A percentile compares a stretch with the other conserved stretches of the same genome.
Conservation (phyloP, 805 yeast genomes). For the Crinitomyces ghanaensis region DNA sequence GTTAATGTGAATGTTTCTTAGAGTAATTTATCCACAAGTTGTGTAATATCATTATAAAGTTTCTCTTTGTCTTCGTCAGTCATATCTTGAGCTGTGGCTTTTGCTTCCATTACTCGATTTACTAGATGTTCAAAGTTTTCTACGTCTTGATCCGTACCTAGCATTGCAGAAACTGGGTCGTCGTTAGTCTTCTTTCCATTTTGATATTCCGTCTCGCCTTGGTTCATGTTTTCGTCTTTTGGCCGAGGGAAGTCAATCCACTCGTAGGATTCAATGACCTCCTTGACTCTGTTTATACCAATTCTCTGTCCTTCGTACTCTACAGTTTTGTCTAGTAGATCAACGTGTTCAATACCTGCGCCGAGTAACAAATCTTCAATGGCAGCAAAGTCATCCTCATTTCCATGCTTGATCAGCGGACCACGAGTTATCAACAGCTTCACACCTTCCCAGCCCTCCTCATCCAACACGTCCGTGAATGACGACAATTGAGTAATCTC, state of each 20-base stretch:
- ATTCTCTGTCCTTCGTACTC: constrained; percentile 13
- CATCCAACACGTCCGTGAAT: constrained; percentile 11
- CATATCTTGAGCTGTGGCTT: not conserved
- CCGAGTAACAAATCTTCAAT: constrained; percentile 15
- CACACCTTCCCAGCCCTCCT: constrained; percentile 21
- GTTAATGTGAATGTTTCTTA: not conserved
- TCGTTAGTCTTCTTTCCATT: not conserved
- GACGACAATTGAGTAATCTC: constrained; percentile 13
- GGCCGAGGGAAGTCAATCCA: constrained; percentile 7
- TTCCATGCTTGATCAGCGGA: constrained; percentile 17
- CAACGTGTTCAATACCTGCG: constrained; percentile 20
- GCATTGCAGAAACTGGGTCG: not conserved
- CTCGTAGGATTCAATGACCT: constrained; percentile 19
- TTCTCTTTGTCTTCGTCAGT: not conserved
- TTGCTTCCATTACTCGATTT: not conserved
- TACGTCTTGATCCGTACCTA: not conserved
- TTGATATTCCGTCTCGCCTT: not conserved
- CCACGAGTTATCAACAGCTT: too few species aligned
- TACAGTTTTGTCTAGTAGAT: constrained; percentile 9
- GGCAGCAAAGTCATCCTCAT: constrained; percentile 4
- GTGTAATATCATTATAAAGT: not conserved
- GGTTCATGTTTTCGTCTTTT: not conserved
- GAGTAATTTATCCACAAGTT: not conserved
- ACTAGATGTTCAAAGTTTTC: not conserved
- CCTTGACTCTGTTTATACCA: constrained; percentile 21